Evolutionary conservation across 495 filamentous ascomycete genomes (phyloP), one percentile per base, ranked within the genome.

Genomic region (Penicillium antarcticum): DNA sequence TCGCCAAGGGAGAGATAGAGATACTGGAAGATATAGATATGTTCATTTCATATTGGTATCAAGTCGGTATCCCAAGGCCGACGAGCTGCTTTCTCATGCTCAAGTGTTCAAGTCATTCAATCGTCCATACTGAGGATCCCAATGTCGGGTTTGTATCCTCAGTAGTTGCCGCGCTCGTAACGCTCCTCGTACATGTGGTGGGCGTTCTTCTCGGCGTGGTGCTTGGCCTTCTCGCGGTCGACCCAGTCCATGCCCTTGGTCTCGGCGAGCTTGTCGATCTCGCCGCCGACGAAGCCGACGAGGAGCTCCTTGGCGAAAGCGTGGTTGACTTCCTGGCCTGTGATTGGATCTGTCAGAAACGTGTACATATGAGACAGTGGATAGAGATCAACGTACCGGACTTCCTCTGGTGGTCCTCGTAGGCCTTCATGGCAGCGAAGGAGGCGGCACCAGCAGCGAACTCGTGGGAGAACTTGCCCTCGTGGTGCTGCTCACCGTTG

Each of bases 181-280:
- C 82, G 78, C 61, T 84, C 70, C 48, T 83, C 77, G 56, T 88
- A 88, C 72, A 88, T 69, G 29, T 78, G 45, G 69, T 86, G 69
- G 32, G 80, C 81, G 57, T 85, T 82, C 74, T 80, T 55, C 71
- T 82, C 79, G 42, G 87, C 87, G 48, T 87, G 77, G 75, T 80
- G 56, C 69, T 83, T 78, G 42, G 87, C 87, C 47, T 88, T 77
- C 47, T 78, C 75, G 60, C 85, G 83, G 70, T 92, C 87, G 50
- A 82, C 65, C 60, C 73, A 79, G 67, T 89, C 84, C 53, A 86
- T 75, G 23, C 87, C 87, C 79, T 88, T 90, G 62, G 82, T 88
- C 80, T 92, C 87, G 62, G 80, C 75, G 29, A 92, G 75, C 72
- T 85, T 89, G 76, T 95, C 89, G 51, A 89, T 77, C 69, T 92